Conservation (phyloP, 2,329 filamentous ascomycete species). For the Botrytis byssoidea region DNA sequence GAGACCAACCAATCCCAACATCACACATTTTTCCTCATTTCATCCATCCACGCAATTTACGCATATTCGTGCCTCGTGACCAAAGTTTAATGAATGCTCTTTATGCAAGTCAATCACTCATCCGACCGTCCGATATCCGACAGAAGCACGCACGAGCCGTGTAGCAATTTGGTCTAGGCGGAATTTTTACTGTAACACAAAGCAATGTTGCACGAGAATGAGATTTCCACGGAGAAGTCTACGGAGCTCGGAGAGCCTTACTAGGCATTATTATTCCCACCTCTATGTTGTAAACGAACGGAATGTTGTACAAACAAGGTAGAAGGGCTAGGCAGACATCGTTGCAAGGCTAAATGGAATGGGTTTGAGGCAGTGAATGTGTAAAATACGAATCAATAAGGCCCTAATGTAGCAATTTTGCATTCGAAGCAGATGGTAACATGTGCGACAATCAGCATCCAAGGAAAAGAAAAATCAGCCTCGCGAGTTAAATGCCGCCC, state of each 20-base stretch:
- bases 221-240: background rate
- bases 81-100: background rate
- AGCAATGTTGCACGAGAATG: background rate
- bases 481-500: background rate
- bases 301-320: background rate
- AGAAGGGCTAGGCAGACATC: background rate
- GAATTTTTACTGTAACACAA: background rate
- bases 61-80: background rate
- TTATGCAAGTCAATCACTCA: background rate
- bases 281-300: background rate
- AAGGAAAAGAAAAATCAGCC: background rate
- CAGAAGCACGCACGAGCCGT: background rate
- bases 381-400: slow-evolving; percentile 9
- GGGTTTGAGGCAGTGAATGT: background rate
- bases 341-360: background rate
- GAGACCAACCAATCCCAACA: background rate
- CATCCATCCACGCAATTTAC: background rate
- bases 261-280: background rate
- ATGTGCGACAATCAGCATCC: background rate
- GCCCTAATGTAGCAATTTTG: slow-evolving; percentile 6
- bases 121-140: background rate
- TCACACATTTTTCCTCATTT: background rate
- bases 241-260: background rate
- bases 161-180: background rate
- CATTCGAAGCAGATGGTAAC: slow-evolving; percentile 5